Evolutionary conservation across 495 filamentous ascomycete species (phyloP).

Genomic region (Cryomyces antarcticus): DNA sequence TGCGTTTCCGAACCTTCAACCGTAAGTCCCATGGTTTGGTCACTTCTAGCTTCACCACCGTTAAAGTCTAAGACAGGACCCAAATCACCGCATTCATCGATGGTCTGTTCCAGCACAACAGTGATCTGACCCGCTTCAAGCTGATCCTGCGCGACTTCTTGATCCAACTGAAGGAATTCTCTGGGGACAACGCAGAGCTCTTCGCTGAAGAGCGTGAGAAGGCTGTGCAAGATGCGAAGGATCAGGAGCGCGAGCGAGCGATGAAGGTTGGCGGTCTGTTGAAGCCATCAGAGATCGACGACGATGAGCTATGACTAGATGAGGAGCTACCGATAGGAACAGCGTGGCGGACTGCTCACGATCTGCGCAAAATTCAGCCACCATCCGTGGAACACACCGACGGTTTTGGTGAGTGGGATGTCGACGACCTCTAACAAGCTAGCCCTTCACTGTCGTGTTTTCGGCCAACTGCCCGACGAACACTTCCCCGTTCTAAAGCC

Average conservation of each 20-base stretch:
- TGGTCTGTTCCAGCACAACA: conserved; percentile 62
- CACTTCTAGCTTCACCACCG: not conserved
- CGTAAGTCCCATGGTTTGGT: conserved; percentile 32
- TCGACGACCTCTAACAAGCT: conserved; percentile 6
- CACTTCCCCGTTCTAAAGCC: too few species aligned
- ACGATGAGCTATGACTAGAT: conserved; percentile 80
- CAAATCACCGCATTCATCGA: conserved; percentile 84
- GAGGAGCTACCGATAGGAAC: conserved; percentile 8
- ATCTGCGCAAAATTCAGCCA: not conserved
- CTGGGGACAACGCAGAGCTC: conserved; percentile 79
- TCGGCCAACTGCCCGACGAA: too few species aligned
- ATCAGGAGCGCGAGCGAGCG: conserved; percentile 54
- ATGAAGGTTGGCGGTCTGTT: conserved; percentile 80
- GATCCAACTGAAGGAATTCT: conserved; percentile 89
- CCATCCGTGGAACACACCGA: conserved; percentile 4
- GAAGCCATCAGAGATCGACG: conserved; percentile 85
- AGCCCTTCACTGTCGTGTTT: too few species aligned
- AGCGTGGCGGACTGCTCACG: conserved; percentile 6
- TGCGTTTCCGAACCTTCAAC: conserved; percentile 83
- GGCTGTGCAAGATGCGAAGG: conserved; percentile 46
- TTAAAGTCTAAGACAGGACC: conserved; percentile 25
- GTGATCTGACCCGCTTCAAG: conserved; percentile 74
- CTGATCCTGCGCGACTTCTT: conserved; percentile 88
- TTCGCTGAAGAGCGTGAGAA: conserved; percentile 86
- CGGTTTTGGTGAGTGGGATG: conserved; percentile 12